Base-by-base conservation (phyloP, 163 green algal genomes). In the Prototheca cutis region DNA sequence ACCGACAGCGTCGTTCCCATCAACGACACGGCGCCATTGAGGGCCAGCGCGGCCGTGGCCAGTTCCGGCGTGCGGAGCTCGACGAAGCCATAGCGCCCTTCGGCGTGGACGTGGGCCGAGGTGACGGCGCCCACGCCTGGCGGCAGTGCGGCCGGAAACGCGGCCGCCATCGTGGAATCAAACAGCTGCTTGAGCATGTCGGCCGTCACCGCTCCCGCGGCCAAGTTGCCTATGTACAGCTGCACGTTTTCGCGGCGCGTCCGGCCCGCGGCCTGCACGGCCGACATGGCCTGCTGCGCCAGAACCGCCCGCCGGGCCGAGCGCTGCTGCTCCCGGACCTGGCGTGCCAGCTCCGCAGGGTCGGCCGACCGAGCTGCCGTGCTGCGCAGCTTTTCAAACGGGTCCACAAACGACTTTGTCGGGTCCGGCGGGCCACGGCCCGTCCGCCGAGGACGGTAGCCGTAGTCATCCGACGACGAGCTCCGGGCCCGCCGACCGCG, bases 291-390 rank as follows among this genome's bases (percentile, higher is more conserved):
- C 72, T 94, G 86, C 69, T 91, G 82, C 69, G 90, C 78, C 48
- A 94, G 66, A 45, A 94, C 81, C 67, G 90, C 70, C 71, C 87
- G 77, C 6, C 86, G 77, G 8, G 80, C 78, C 34, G 80, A 66
- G 48, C 91, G 74, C 79, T 93, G 86, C 79, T 94, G 85, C 72
- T 93, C 86, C 70, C 90, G 81, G 76, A 89, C 87, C 57, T 83
- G 62, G 10, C 78, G 66, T 33, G 66, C 67, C n/a, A 30, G 52
- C 23, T 66, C 66, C 3, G 39, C 52, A 4, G 55, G 59, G 48
- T 61, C 66, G 2, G 54, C 59, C 18, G 24, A 40, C 39, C 36
- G 33, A 45, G 61, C 48, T 17, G 68, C 39, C 21, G 13, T 15
- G 3, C 17, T 42, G 25, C 68, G 48, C 48, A 76, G 66, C 30